Evolutionary conservation across 495 filamentous ascomycete genomes (phyloP), one percentile per base, ranked within the genome.

Genomic region (Pyronema omphalodes): DNA sequence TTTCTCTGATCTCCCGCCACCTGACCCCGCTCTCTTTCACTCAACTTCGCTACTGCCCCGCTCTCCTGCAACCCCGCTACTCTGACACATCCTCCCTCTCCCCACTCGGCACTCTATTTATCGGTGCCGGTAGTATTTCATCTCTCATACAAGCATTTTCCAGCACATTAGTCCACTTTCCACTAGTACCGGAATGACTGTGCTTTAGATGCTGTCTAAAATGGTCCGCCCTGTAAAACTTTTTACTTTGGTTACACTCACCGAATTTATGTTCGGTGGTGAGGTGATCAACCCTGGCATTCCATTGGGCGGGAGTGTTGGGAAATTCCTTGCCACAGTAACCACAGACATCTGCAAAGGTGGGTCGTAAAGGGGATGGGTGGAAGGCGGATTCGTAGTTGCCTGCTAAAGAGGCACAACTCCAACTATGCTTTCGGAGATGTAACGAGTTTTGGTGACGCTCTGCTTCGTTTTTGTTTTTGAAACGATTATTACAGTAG

Each of bases 391-490:
- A 78, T 57, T 86, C 75, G 59, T 77, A 86, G 29, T 76, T 70
- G 29, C 71, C 69, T 7, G 78, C 72, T n/a, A 98, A 73, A 0
- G 87, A 85, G 9, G 86, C 87, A 67, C 91, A 98, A 1, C 89
- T 95, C 91, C 91, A 98, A 39, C 88, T 95, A 68, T 96, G 86
- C n/a, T 82, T 81, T 41, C 91, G 80, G 6, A 96, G 77, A 67
- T 98, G 91, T 12, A 98, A 80, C 1, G 87, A 94, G 57, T 96
- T 98, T 64, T 95, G 91, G 66, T 98, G 91, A 14, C 91, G 79
- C 67, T 98, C 91, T 6, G 91, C 91, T 71, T 98, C 91, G 58
- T 98, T 98, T 68, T 98, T 98, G 71, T 98, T 98, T 68, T 98
- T 98, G 74, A 98, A 98, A 17, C 88, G 78, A 67, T 96, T 96